A percentile compares a stretch with the other conserved stretches of the same genome.
Evolutionary conservation across 1,284 basidiomycete species (phyloP).

Genomic region (Apiotrichum siamense): DNA sequence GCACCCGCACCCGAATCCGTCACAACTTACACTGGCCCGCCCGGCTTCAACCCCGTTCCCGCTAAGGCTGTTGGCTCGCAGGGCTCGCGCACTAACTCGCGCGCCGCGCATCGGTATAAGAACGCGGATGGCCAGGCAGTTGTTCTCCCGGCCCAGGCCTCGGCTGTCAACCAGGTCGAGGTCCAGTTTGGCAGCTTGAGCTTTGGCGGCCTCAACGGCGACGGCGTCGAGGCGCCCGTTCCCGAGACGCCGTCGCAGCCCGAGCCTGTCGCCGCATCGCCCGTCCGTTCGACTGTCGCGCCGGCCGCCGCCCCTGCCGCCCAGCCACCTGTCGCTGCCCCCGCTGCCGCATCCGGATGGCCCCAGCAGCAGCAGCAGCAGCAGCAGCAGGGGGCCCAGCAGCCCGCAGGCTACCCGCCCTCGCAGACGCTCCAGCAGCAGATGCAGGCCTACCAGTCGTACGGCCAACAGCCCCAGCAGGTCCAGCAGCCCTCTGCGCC

Average conservation of each 20-base stretch:
- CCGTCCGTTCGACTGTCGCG: constrained; percentile 14
- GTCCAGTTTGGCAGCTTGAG: constrained; percentile 49
- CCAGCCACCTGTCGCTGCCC: constrained; percentile 13
- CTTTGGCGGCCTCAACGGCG: constrained; percentile 45
- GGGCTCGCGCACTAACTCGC: constrained; percentile 41
- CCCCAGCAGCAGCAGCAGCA: constrained; percentile 9
- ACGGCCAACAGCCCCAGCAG: constrained; percentile 29
- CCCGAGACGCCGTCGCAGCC: constrained; percentile 21
- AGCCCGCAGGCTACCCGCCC: constrained; percentile 26
- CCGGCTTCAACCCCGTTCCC: constrained; percentile 45
- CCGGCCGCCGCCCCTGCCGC: constrained; percentile 17
- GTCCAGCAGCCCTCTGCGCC: constrained; percentile 19
- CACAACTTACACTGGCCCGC: constrained; percentile 46
- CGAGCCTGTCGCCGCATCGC: constrained; percentile 17
- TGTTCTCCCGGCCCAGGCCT: constrained; percentile 37
- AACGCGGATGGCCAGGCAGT: constrained; percentile 47
- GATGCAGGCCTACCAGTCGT: constrained; percentile 31
- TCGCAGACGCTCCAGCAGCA: constrained; percentile 40
- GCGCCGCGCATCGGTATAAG: constrained; percentile 44
- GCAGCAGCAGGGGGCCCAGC: constrained; percentile 20
- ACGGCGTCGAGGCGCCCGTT: constrained; percentile 41
- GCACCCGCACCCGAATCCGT: constrained; percentile 34
- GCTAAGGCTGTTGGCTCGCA: constrained; percentile 22
- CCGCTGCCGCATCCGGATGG: constrained; percentile 5
- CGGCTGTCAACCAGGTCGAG: constrained; percentile 40